phyloP scores from a whole-genome alignment of 352 stramenopile species.

The Phytopythium litorale region DNA sequence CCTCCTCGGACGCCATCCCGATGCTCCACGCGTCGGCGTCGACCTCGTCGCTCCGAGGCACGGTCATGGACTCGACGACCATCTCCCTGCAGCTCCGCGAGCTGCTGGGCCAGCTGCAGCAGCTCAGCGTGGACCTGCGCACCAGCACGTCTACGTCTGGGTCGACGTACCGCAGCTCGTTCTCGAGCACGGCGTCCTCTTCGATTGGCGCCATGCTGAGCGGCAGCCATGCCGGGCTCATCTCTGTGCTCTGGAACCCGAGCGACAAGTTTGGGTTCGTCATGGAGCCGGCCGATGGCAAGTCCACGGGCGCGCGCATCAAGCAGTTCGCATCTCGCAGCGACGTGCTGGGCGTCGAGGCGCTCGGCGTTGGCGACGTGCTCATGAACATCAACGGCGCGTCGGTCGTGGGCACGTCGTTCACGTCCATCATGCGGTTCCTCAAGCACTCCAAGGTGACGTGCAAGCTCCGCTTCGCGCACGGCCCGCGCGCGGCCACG shows the following conservation, averaged over 20 bases:
- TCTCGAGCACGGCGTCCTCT: constrained; percentile 56
- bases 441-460: constrained; percentile 75
- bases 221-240: constrained; percentile 17
- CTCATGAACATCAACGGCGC: constrained; percentile 78
- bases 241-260: constrained; percentile 72
- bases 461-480: constrained; percentile 70
- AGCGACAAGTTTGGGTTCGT: constrained; percentile 69
- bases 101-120: constrained; percentile 63
- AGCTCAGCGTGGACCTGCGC: constrained; percentile 67
- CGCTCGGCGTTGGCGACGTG: constrained; percentile 51
- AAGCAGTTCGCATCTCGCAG: constrained; percentile 62
- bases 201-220: constrained; percentile 10
- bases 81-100: constrained; percentile 62
- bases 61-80: background rate
- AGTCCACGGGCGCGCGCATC: constrained; percentile 56
- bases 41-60: background rate
- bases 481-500: constrained; percentile 9
- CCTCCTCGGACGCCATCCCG: background rate
- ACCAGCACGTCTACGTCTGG: constrained; percentile 39
- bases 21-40: background rate
- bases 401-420: constrained; percentile 43
- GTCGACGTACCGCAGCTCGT: constrained; percentile 72
- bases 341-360: constrained; percentile 65
- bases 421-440: constrained; percentile 68
- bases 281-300: constrained; percentile 36